Conservation (phyloP, 129 eudicot genomes). For the Arctium lappa region DNA sequence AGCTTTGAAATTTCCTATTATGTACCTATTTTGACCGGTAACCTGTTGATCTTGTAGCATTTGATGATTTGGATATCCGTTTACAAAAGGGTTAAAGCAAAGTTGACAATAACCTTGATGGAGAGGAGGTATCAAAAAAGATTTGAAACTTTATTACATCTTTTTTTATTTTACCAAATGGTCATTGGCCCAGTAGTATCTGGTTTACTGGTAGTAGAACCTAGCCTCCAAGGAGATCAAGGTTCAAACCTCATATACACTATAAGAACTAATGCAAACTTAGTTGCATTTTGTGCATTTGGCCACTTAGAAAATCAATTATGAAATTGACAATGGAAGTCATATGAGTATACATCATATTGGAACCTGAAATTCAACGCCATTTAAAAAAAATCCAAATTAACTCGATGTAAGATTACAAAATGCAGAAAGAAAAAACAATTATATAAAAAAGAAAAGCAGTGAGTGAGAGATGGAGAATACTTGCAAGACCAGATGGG, state of each 20-base stretch:
- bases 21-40: not conserved
- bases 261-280: not conserved
- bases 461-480: constrained; percentile 25
- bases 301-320: not conserved
- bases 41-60: not conserved
- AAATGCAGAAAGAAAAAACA: not conserved
- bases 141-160: not conserved
- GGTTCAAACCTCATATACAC: not conserved
- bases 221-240: not conserved
- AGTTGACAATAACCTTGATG: not conserved
- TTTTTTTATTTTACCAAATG: not conserved
- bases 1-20: not conserved
- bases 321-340: not conserved
- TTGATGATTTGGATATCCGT: not conserved
- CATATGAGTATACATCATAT: not conserved
- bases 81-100: not conserved
- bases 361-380: not conserved
- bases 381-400: not conserved
- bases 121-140: too few species aligned
- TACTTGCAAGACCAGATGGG: constrained; percentile 92
- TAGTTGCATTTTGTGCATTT: not conserved
- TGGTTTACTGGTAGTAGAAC: not conserved
- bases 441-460: not conserved
- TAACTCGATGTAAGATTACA: not conserved
- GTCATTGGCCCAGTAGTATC: not conserved